These are phyloP conservation scores for Arabidopsis hybrid DNA, from an alignment of 441 rosid species.

Conservation along the genomic window DNA sequence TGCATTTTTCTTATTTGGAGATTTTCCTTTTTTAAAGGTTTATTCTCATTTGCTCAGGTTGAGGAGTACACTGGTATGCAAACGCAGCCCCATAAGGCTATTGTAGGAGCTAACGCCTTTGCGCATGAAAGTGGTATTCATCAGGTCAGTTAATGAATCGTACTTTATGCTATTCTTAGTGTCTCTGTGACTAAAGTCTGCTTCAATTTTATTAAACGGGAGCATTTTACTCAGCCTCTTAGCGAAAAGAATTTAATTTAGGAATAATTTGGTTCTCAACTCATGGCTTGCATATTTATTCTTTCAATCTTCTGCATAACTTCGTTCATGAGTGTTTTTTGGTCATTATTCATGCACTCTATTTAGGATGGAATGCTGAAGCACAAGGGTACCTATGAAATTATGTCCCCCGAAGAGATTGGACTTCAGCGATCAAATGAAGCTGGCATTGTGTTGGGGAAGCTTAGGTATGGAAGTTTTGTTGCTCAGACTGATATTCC, in stretches of 20 bases:
- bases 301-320: neutral
- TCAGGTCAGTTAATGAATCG: neutral
- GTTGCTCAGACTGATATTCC: neutral
- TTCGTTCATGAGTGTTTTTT: neutral
- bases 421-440: constrained; percentile 88
- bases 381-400: constrained; percentile 93
- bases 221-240: neutral
- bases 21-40: neutral
- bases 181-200: neutral
- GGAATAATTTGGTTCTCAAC: neutral
- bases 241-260: neutral
- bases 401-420: constrained; percentile 88
- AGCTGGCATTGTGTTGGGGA: constrained; percentile 96
- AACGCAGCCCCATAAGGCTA: constrained; percentile 24
- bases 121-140: constrained; percentile 27
- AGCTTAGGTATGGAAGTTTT: constrained; percentile 67
- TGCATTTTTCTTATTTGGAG: neutral
- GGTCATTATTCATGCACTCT: neutral
- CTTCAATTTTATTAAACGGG: neutral
- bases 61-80: constrained; percentile 31
- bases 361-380: constrained; percentile 94
- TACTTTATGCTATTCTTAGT: neutral
- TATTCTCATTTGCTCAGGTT: constrained; percentile 2
- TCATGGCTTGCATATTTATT: neutral
- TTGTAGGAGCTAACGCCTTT: constrained; percentile 26